Evolutionary conservation across 1,284 basidiomycete genomes (phyloP).

Genomic region (Farysia itapuensis): DNA sequence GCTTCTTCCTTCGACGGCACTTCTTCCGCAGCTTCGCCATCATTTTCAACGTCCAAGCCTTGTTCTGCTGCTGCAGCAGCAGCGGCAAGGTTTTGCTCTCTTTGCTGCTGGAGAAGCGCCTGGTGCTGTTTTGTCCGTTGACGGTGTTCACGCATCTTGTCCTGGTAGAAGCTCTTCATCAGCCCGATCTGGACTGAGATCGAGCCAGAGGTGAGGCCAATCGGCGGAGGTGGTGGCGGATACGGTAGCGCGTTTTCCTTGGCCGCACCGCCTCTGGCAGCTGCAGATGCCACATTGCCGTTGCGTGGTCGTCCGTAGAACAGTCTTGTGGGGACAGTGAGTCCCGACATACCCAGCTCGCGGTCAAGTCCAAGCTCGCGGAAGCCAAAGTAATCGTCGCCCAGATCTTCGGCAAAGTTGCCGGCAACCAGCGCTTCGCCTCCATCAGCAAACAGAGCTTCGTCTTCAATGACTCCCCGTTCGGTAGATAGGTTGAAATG

Average conservation of each 20-base stretch:
- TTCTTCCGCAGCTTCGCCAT: not conserved
- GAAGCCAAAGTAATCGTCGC: constrained; percentile 90
- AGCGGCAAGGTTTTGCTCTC: not conserved
- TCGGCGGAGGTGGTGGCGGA: constrained; percentile 77
- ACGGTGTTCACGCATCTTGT: constrained; percentile 34
- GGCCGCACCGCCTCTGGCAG: not conserved
- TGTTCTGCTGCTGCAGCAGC: not conserved
- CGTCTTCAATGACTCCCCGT: constrained; percentile 63
- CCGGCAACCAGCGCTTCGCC: constrained; percentile 75
- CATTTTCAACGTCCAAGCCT: not conserved
- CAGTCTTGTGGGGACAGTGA: constrained; percentile 77
- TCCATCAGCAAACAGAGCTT: constrained; percentile 80
- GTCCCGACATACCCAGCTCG: constrained; percentile 77
- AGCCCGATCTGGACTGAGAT: constrained; percentile 80
- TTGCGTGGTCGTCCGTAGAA: constrained; percentile 68
- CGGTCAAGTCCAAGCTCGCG: constrained; percentile 83
- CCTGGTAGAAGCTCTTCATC: constrained; percentile 70
- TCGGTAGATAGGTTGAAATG: constrained; percentile 64
- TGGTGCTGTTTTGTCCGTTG: constrained; percentile 6
- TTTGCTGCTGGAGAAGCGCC: too few relatives aligned
- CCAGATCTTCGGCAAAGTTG: constrained; percentile 81
- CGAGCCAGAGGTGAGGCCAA: constrained; percentile 69
- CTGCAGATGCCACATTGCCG: not conserved
- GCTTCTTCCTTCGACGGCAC: constrained; percentile 11
- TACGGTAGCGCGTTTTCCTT: constrained; percentile 62